Base-by-base conservation (phyloP, 2,329 filamentous ascomycete species). In the Decorospora gaudefroyi region DNA sequence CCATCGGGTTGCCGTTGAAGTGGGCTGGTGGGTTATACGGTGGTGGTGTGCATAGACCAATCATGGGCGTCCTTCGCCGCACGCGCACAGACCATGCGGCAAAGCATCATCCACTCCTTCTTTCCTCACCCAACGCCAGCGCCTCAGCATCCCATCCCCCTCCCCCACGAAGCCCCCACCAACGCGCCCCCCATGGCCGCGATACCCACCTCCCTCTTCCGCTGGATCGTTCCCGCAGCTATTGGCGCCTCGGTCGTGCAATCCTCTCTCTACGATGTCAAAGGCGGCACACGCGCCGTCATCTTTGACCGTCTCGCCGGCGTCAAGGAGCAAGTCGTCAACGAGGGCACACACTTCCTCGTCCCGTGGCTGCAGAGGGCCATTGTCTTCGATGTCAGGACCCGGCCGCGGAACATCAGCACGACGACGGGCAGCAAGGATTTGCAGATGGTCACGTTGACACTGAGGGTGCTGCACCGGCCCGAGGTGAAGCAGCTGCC, bases 391-490 rank as follows among this genome's bases (percentile, higher is more conserved):
- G 93, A 99, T 77, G 93, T 99, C 57, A 86, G 93, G 55, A 99
- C 95, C 45, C 95, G 95, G 81, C 93, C 93, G 51, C 83, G 93
- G 69, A 97, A 96, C 73, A 97, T 99, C 71, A 89, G 88, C 58
- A 99, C 93, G 18, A 99, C 93, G 16, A 99, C 93, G 9, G 93
- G 93, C 46, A 92, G 87, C 81, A 99, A 99, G 83, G 93, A 99
- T 77, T 75, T 99, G 80, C 93, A 99, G 79, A 99, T 99, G 93
- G 93, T 99, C 67, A 96, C 90, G 81, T 81, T 99, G 80, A 99
- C 93, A 40, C 81, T 99, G 70, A 83, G 93, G 74, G 93, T 99
- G 55, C 76, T 99, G 72, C 92, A 97, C 76, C 82, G 95, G 62
- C 93, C 95, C 4, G 92, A 96, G 44, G 92, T 99, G 64, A 84